These are phyloP conservation scores for Nepenthes gracilis DNA, from an alignment of 148 eudicot species.

Conservation along the genomic window DNA sequence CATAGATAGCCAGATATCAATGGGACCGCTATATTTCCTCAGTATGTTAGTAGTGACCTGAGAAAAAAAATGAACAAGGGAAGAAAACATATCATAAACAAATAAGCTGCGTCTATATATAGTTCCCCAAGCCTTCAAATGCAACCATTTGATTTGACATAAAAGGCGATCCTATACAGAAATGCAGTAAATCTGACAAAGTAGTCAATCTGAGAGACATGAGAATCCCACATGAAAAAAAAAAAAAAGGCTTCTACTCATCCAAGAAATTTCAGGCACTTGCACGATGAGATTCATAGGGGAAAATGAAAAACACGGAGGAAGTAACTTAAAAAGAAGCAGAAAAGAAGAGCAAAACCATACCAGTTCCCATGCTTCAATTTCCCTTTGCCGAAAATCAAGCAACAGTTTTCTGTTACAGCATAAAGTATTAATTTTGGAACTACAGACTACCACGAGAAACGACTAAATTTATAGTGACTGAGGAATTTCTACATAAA, in stretches of 20 bases:
- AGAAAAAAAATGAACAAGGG: conserved; percentile 2
- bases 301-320: not conserved
- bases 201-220: not conserved
- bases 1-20: conserved; percentile 79
- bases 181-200: too few relatives aligned
- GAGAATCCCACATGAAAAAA: not conserved
- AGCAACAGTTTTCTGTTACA: conserved; percentile 47
- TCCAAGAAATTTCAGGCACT: not conserved
- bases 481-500: too few relatives aligned
- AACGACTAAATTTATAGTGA: not conserved
- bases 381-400: conserved; percentile 19
- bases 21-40: conserved; percentile 82
- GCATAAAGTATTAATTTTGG: not conserved
- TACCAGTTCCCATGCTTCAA: conserved; percentile 95
- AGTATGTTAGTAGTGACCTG: conserved; percentile 67
- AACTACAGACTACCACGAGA: not conserved
- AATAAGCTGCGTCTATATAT: too few relatives aligned
- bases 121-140: too few relatives aligned
- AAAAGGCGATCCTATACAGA: too few relatives aligned
- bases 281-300: not conserved
- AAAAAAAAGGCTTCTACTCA: not conserved
- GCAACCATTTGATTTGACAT: too few relatives aligned
- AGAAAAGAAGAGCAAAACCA: conserved; percentile 7
- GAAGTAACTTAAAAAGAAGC: not conserved
- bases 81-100: not conserved